These are phyloP conservation scores for Cyberlindnera maritima DNA, from an alignment of 805 yeast genomes.

Conservation along the genomic window DNA sequence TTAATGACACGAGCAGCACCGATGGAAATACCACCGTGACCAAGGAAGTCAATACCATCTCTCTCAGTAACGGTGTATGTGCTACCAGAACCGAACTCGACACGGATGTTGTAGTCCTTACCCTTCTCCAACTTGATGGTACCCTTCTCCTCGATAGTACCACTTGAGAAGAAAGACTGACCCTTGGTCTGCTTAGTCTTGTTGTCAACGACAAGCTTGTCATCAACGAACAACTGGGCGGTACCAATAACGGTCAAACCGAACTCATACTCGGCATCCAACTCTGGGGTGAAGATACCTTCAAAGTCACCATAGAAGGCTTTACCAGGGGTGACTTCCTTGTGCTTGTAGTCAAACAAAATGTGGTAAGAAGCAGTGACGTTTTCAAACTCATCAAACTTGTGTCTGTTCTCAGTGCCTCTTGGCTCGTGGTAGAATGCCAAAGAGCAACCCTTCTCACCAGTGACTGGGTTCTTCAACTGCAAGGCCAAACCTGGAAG, in stretches of 20 bases:
- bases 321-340: conserved; percentile 15
- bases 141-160: conserved; percentile 50
- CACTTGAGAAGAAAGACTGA: conserved; percentile 48
- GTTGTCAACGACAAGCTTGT: conserved; percentile 51
- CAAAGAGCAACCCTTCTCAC: conserved; percentile 26
- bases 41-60: conserved; percentile 23
- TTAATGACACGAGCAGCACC: conserved; percentile 31
- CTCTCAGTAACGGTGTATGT: conserved; percentile 29
- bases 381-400: conserved; percentile 28
- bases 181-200: conserved; percentile 49
- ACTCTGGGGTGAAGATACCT: conserved; percentile 44
- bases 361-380: conserved; percentile 22
- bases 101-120: conserved; percentile 39
- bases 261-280: conserved; percentile 44
- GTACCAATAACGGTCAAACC: conserved; percentile 54
- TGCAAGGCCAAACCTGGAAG: conserved; percentile 32
- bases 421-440: conserved; percentile 27
- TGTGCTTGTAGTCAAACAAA: conserved; percentile 31
- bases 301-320: conserved; percentile 45
- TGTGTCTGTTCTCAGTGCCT: conserved; percentile 20
- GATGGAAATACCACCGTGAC: conserved; percentile 35
- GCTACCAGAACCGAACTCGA: conserved; percentile 51
- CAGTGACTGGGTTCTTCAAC: conserved; percentile 21
- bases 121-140: conserved; percentile 40
- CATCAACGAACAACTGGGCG: conserved; percentile 52